These are phyloP conservation scores for Talaromyces sp. DNA, from an alignment of 2,329 filamentous ascomycete genomes.

Conservation along the genomic window DNA sequence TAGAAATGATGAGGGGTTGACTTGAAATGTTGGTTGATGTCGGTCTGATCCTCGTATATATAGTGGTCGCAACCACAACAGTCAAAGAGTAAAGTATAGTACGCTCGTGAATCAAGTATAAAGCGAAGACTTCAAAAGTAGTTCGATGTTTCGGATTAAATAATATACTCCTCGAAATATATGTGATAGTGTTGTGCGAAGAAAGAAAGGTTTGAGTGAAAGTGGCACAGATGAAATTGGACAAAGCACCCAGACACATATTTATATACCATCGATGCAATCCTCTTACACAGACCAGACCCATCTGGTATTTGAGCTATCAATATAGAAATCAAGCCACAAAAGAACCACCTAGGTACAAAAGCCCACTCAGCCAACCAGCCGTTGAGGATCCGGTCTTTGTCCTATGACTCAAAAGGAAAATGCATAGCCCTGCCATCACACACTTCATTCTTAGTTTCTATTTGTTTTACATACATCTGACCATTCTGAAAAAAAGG, in stretches of 20 bases:
- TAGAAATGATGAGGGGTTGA: background rate
- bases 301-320: background rate
- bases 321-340: background rate
- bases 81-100: background rate
- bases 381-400: background rate
- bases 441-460: background rate
- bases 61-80: background rate
- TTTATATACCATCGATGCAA: background rate
- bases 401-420: background rate
- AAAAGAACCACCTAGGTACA: background rate
- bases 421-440: background rate
- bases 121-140: background rate
- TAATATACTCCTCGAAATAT: background rate
- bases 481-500: background rate
- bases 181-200: background rate
- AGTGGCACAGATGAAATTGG: background rate
- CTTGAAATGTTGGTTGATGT: background rate
- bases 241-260: constrained; percentile 3
- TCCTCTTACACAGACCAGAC: background rate
- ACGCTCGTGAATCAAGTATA: background rate
- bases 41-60: background rate
- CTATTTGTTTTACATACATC: constrained; percentile 1
- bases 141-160: background rate
- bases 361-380: constrained; percentile 6
- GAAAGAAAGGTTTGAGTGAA: background rate